Conservation (phyloP, 1,284 basidiomycete species). For the Apiotrichum porosum region DNA sequence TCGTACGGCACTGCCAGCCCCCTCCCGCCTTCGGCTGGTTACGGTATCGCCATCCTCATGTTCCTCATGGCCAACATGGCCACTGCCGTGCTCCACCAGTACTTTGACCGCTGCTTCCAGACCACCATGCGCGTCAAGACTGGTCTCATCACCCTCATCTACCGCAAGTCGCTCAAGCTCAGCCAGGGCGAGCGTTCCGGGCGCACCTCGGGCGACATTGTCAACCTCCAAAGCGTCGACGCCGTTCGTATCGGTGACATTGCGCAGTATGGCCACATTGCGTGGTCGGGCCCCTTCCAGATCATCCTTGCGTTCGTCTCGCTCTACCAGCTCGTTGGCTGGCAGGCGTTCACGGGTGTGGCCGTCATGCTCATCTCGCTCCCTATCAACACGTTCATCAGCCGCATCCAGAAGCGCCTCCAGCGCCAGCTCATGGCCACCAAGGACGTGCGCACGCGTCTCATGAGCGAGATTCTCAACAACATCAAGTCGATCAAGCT, state of each 20-base stretch:
- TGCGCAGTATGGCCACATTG: slow-evolving; percentile 64
- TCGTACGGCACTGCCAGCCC: slow-evolving; percentile 53
- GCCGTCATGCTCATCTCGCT: slow-evolving; percentile 77
- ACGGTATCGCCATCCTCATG: slow-evolving; percentile 71
- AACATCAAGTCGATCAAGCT: slow-evolving; percentile 75
- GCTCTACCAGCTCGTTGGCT: slow-evolving; percentile 80
- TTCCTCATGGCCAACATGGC: slow-evolving; percentile 70
- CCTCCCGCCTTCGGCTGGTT: slow-evolving; percentile 56
- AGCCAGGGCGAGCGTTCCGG: slow-evolving; percentile 72
- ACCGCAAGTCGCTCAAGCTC: slow-evolving; percentile 77
- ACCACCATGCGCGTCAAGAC: slow-evolving; percentile 80
- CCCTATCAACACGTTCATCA: slow-evolving; percentile 74
- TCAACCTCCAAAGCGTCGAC: slow-evolving; percentile 83
- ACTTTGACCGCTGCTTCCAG: slow-evolving; percentile 55
- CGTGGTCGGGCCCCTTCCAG: slow-evolving; percentile 54
- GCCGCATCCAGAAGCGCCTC: slow-evolving; percentile 68
- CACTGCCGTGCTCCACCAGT: slow-evolving; percentile 79
- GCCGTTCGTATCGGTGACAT: slow-evolving; percentile 81
- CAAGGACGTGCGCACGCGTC: slow-evolving; percentile 55
- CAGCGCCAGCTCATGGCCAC: slow-evolving; percentile 90
- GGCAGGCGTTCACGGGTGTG: slow-evolving; percentile 87
- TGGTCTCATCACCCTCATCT: slow-evolving; percentile 78
- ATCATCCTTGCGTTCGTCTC: slow-evolving; percentile 85
- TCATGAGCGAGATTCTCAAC: slow-evolving; percentile 61
- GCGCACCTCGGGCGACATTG: slow-evolving; percentile 81